A percentile compares a stretch with the other conserved stretches of the same genome.
Conservation (phyloP, 2,329 filamentous ascomycete species). For the Exophiala phaeomuriformis region DNA sequence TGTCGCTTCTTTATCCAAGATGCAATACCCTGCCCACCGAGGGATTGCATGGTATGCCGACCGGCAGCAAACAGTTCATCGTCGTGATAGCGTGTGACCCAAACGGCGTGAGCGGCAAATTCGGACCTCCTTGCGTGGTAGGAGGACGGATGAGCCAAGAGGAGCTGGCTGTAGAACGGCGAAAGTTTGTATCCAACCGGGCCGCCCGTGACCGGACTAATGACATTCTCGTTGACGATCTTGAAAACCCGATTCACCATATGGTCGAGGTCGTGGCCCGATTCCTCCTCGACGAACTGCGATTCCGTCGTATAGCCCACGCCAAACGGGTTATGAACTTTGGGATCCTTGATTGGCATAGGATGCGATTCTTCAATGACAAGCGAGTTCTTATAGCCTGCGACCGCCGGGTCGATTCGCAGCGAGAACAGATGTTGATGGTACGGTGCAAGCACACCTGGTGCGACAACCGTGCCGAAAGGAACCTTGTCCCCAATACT, state of each 20-base stretch:
- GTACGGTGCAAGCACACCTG: slow-evolving; percentile 39
- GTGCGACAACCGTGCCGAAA: slow-evolving; percentile 37
- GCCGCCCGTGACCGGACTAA: slow-evolving; percentile 48
- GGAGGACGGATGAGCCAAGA: slow-evolving; percentile 49
- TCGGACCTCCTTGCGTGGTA: slow-evolving; percentile 47
- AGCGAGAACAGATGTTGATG: slow-evolving; percentile 42
- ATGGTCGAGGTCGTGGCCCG: slow-evolving; percentile 44
- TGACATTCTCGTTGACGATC: slow-evolving; percentile 48
- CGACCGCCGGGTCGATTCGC: slow-evolving; percentile 40
- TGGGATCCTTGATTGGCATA: slow-evolving; percentile 48
- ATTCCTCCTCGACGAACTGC: slow-evolving; percentile 42
- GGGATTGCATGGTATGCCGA: slow-evolving; percentile 49
- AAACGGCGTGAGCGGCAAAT: slow-evolving; percentile 50
- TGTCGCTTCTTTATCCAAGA: slow-evolving; percentile 41
- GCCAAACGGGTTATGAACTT: slow-evolving; percentile 45
- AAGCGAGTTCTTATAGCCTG: slow-evolving; percentile 34
- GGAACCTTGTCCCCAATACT: slow-evolving; percentile 31
- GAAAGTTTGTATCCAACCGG: slow-evolving; percentile 52
- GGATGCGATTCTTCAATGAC: slow-evolving; percentile 52
- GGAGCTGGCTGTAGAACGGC: slow-evolving; percentile 49
- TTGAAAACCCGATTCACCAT: slow-evolving; percentile 48
- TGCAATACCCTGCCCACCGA: slow-evolving; percentile 42
- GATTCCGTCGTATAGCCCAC: slow-evolving; percentile 45
- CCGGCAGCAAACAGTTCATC: slow-evolving; percentile 49
- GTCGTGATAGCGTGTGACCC: slow-evolving; percentile 48